Percentiles rank a stretch among this genome's conserved stretches.
Evolutionary conservation across 176 grass and related monocot genomes (phyloP).

Genomic region (Urochloa ruziziensis): DNA sequence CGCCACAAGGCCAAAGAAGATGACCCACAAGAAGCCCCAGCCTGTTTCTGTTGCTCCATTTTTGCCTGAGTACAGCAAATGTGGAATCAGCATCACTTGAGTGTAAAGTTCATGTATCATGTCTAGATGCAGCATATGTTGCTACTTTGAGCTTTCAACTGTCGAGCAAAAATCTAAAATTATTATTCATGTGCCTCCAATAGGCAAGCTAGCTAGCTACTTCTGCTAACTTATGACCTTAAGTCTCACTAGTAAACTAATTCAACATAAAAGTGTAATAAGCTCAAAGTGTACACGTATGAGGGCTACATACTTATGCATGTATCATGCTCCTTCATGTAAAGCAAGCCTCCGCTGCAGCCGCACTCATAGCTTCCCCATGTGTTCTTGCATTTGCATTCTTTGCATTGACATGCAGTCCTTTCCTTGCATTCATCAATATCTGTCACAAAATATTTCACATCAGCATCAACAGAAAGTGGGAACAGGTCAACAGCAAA

Average conservation of each 20-base stretch:
- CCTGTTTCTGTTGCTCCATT: conserved; percentile 47
- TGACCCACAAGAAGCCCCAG: conserved; percentile 85
- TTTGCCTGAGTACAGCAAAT: conserved; percentile 52
- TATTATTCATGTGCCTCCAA: neutral
- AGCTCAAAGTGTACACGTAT: neutral
- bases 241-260: neutral
- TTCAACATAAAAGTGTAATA: conserved; percentile 6
- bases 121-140: neutral
- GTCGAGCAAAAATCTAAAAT: neutral
- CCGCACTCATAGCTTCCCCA: conserved; percentile 95
- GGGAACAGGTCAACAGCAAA: neutral
- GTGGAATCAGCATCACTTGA: neutral
- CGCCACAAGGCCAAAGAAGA: conserved; percentile 67
- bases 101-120: neutral
- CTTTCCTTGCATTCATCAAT: conserved; percentile 92
- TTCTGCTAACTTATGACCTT: neutral
- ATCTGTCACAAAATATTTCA: conserved; percentile 53
- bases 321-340: conserved; percentile 93
- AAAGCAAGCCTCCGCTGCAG: conserved; percentile 73
- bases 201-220: neutral
- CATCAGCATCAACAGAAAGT: neutral
- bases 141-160: neutral
- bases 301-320: conserved; percentile 77
- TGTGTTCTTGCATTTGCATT: conserved; percentile 87
- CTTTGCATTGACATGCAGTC: conserved; percentile 80